Conservation (phyloP, 257 asterid species). For the Primulina huaijiensis region DNA sequence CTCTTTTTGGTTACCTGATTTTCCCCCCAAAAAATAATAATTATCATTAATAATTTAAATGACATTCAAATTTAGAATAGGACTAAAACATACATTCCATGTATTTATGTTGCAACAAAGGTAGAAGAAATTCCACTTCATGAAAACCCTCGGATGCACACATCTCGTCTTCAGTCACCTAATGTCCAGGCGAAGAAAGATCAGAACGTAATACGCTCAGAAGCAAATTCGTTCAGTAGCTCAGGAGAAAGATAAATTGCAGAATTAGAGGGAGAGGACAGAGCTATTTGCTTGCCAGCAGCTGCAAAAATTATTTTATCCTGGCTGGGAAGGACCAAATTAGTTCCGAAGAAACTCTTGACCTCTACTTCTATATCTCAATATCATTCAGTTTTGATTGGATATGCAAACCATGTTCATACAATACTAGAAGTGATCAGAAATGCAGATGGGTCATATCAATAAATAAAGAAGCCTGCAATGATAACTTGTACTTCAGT, state of each 20-base stretch:
- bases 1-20: slow-evolving; percentile 65
- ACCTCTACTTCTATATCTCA: not conserved
- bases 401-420: not conserved
- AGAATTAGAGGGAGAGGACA: not conserved
- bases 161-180: slow-evolving; percentile 71
- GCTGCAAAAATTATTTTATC: not conserved
- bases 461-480: not conserved
- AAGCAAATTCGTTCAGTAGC: slow-evolving; percentile 1
- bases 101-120: slow-evolving; percentile 64
- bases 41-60: slow-evolving; percentile 1
- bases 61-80: slow-evolving; percentile 17
- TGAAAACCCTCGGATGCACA: slow-evolving; percentile 53
- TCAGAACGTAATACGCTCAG: slow-evolving; percentile 11
- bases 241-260: not conserved
- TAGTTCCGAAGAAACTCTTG: not conserved
- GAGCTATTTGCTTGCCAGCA: not conserved
- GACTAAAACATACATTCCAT: slow-evolving; percentile 56
- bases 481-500: no score
- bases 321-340: not conserved
- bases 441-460: not conserved
- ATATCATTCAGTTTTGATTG: not conserved
- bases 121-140: slow-evolving; percentile 86
- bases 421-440: not conserved
- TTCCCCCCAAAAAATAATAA: slow-evolving; percentile 25
- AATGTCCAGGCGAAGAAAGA: slow-evolving; percentile 23